phyloP scores from a whole-genome alignment of 352 stramenopile genomes.

The Globisporangium barbulae region DNA sequence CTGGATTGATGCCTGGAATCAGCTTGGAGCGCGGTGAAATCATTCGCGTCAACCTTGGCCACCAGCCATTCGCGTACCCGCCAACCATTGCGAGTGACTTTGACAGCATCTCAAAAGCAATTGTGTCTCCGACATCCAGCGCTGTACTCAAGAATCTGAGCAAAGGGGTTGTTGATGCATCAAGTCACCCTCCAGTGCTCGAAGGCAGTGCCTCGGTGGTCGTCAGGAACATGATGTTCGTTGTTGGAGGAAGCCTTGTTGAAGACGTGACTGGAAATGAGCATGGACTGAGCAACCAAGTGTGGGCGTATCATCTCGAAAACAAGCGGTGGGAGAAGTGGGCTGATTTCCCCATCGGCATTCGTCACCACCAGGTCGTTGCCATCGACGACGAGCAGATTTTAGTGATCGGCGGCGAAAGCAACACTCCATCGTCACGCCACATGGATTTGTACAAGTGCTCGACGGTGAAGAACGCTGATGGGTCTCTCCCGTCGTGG shows the following conservation, averaged over 20 bases:
- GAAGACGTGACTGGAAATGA: conserved; percentile 7
- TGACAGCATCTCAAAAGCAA: conserved; percentile 62
- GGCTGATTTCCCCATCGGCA: conserved; percentile 76
- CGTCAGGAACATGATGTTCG: conserved; percentile 62
- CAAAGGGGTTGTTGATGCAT: conserved; percentile 6
- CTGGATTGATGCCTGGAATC: conserved; percentile 82
- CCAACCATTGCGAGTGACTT: conserved; percentile 58
- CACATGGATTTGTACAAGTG: conserved; percentile 88
- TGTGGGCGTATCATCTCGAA: conserved; percentile 65
- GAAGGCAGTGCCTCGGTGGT: conserved; percentile 59
- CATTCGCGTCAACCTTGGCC: conserved; percentile 82
- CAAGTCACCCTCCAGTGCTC: conserved; percentile 28
- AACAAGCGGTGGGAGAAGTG: conserved; percentile 67
- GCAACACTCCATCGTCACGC: conserved; percentile 56
- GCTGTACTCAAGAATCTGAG: conserved; percentile 28
- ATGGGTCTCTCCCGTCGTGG: conserved; percentile 73
- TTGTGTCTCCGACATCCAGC: conserved; percentile 37
- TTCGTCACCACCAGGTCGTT: conserved; percentile 79
- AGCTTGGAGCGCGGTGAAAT: conserved; percentile 85
- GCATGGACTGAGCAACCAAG: conserved; percentile 23
- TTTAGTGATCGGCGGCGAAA: conserved; percentile 81
- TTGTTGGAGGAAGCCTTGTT: conserved; percentile 59
- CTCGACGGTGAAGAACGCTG: conserved; percentile 43
- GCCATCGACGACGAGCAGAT: conserved; percentile 68
- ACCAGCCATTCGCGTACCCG: conserved; percentile 76